Conservation (phyloP, 768 basidiomycete genomes). For the Coprinellus aureogranulatus region DNA sequence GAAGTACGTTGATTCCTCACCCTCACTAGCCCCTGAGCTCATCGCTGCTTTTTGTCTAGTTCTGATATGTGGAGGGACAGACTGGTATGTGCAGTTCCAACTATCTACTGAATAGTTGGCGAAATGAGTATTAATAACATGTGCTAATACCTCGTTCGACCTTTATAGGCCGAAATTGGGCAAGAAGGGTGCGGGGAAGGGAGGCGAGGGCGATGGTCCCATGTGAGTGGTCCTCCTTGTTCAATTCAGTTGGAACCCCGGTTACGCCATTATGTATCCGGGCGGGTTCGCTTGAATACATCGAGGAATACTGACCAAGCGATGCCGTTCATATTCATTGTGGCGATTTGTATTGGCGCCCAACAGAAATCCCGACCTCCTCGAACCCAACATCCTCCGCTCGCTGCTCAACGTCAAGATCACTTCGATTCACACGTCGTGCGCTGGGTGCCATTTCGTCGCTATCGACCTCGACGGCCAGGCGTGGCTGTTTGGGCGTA, state of each 20-base stretch:
- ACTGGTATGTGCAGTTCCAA: slow-evolving; percentile 61
- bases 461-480: slow-evolving; percentile 70
- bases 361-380: slow-evolving; percentile 70
- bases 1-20: slow-evolving; percentile 27
- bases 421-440: slow-evolving; percentile 71
- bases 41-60: slow-evolving; percentile 43
- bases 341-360: slow-evolving; percentile 4
- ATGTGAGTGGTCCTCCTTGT: slow-evolving; percentile 27
- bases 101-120: slow-evolving; percentile 17
- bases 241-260: neutral
- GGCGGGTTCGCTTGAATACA: slow-evolving; percentile 2
- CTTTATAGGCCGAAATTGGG: slow-evolving; percentile 68
- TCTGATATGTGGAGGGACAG: slow-evolving; percentile 81
- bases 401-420: slow-evolving; percentile 79
- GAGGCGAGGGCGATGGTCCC: slow-evolving; percentile 35
- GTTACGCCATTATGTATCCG: neutral
- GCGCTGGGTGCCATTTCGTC: slow-evolving; percentile 73
- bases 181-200: slow-evolving; percentile 54
- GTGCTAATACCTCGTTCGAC: slow-evolving; percentile 5
- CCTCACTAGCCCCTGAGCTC: slow-evolving; percentile 12
- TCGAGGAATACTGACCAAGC: slow-evolving; percentile 3
- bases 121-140: neutral
- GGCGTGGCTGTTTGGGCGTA: slow-evolving; percentile 91
- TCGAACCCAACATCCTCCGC: slow-evolving; percentile 86
- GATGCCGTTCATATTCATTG: neutral